Base-by-base conservation (phyloP, 2,329 filamentous ascomycete genomes). In the Myriosclerotinia scirpicola region DNA sequence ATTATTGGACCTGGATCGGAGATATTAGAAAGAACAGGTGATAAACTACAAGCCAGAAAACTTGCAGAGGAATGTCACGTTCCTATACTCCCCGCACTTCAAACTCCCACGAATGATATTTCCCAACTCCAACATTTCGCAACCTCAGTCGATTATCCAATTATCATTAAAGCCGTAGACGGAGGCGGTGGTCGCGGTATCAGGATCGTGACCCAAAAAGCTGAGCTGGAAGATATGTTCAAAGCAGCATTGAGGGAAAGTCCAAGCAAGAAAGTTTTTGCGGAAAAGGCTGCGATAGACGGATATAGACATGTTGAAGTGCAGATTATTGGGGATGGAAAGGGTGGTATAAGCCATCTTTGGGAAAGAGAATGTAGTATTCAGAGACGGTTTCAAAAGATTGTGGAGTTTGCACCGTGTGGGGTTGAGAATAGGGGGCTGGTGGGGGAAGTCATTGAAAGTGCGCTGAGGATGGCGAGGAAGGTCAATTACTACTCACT, bases 21-120 rank as follows among this genome's bases (percentile, higher is more conserved):
- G 30, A 72, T 73, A 9, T 65, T 77, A 6, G 42, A 65, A 2
- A 70, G 64, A 54, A 74, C 73, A 5, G 73, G 72, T 11, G 71
- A 77, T 71, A 84, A 86, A 67, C 87, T 87, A 1, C 69, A 76
- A 68, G 78, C 78, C 4, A 90, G 91, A 72, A 88, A 90, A 69
- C 90, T 91, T 83, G 87, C 82, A 30, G 82, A 84, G 34, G 87
- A 73, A 36, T 74, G 88, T 48, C 84, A 85, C 4, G 88, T 91
- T 1, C 88, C 87, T n/a, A 90, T 89, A 67, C 87, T 91, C 60
- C 88, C 88, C 1, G 89, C 89, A 15, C 89, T 91, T 69, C 86
- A 89, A 73, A 87, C 86, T 46, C 76, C 80, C 1, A 87, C 89
- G 54, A 87, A 89, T 77, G 83, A 88, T 20, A 67, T 86, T 68